Percentiles rank a stretch among this genome's conserved stretches.
Evolutionary conservation across 1,284 basidiomycete genomes (phyloP).

Genomic region (Blastosporella zonata): DNA sequence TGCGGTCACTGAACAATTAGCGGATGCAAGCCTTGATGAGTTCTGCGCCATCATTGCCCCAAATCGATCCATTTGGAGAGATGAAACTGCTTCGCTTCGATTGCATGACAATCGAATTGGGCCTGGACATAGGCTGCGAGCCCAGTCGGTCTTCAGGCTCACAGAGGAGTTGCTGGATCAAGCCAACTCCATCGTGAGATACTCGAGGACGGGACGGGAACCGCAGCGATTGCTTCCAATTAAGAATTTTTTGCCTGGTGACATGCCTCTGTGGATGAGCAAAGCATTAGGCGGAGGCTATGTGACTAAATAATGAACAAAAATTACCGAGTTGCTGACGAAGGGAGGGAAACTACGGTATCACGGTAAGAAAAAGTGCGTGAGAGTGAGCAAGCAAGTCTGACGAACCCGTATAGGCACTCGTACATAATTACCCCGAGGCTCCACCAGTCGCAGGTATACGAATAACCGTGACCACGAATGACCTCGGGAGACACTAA

Average conservation of each 20-base stretch:
- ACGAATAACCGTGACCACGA: constrained; percentile 88
- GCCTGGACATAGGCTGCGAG: constrained; percentile 67
- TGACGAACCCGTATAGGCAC: constrained; percentile 79
- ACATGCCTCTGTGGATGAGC: constrained; percentile 64
- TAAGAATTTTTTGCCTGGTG: constrained; percentile 89
- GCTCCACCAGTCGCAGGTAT: constrained; percentile 98
- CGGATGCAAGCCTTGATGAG: constrained; percentile 77
- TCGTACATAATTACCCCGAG: constrained; percentile 92
- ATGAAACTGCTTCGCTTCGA: constrained; percentile 75
- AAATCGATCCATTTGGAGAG: constrained; percentile 40
- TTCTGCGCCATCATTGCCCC: constrained; percentile 78
- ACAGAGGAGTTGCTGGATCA: constrained; percentile 88
- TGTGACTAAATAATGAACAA: constrained; percentile 4
- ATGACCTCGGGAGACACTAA: constrained; percentile 95
- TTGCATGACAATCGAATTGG: constrained; percentile 74
- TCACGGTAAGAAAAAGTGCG: constrained; percentile 8
- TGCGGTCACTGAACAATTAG: neutral
- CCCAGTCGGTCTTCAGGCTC: constrained; percentile 94
- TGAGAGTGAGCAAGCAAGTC: constrained; percentile 19
- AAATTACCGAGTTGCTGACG: constrained; percentile 78
- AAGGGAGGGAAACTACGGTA: constrained; percentile 83
- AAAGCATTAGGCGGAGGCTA: constrained; percentile 10
- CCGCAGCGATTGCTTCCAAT: constrained; percentile 85
- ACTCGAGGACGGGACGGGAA: constrained; percentile 85
- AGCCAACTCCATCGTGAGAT: constrained; percentile 81